phyloP scores from a whole-genome alignment of 192 early-diverging fungal species.

The Tieghemiomyces parasiticus region DNA sequence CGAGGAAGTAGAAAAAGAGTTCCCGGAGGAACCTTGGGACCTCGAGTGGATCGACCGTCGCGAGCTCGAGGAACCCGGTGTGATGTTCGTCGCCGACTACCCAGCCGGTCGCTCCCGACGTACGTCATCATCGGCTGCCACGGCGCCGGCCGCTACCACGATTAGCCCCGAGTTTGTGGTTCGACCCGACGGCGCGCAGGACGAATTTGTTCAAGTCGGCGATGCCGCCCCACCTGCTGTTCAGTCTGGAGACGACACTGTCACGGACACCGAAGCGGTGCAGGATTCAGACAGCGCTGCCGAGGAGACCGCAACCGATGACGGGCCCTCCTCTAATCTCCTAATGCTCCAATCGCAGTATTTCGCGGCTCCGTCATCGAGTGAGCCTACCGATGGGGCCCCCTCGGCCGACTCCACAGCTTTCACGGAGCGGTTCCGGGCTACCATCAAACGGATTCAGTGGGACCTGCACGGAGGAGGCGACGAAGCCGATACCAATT shows the following conservation, averaged over 20 bases:
- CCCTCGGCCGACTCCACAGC: background rate
- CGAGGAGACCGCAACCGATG: too few species aligned
- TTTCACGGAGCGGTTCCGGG: too few species aligned
- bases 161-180: background rate
- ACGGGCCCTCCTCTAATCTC: background rate
- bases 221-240: too few species aligned
- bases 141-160: background rate
- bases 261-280: too few species aligned
- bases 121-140: background rate
- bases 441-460: constrained; percentile 20
- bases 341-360: constrained; percentile 8
- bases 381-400: background rate
- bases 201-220: background rate
- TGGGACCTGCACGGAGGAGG: constrained; percentile 52
- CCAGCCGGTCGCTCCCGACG: too few species aligned
- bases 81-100: constrained; percentile 8
- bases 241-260: too few species aligned
- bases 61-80: background rate
- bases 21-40: background rate
- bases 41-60: constrained; percentile 9
- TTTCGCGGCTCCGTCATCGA: background rate
- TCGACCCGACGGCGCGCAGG: background rate
- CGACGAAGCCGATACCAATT: too few species aligned
- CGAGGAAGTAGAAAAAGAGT: too few species aligned
- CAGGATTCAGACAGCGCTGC: too few species aligned